These are phyloP conservation scores for Medicago lupulina DNA, from an alignment of 306 rosid genomes.

Conservation along the genomic window DNA sequence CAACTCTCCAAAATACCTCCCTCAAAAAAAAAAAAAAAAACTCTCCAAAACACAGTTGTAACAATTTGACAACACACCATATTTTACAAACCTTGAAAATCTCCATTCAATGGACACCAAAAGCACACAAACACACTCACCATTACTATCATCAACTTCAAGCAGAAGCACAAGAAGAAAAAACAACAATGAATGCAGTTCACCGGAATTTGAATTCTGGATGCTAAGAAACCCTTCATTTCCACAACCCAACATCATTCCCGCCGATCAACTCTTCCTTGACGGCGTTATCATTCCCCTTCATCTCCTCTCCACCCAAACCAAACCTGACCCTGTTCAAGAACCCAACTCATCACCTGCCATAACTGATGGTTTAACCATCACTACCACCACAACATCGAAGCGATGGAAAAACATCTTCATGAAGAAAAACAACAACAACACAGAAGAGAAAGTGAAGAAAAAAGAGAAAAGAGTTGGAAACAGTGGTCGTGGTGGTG, in stretches of 20 bases:
- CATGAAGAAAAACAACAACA: conserved; percentile 53
- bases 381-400: conserved; percentile 49
- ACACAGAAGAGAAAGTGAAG: conserved; percentile 46
- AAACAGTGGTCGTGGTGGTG: conserved; percentile 1
- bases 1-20: no score
- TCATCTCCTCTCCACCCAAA: conserved; percentile 43
- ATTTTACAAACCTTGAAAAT: no score
- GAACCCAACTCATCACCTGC: conserved; percentile 44
- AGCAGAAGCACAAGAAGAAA: not conserved
- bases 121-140: conserved; percentile 35
- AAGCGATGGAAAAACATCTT: conserved; percentile 88
- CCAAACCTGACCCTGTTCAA: not conserved
- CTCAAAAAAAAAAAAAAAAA: no score
- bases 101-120: conserved; percentile 48
- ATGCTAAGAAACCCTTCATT: conserved; percentile 77
- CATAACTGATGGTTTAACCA: not conserved
- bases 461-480: conserved; percentile 62
- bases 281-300: conserved; percentile 87
- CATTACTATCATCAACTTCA: not conserved
- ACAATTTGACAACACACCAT: no score
- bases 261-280: conserved; percentile 84
- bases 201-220: conserved; percentile 99
- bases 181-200: conserved; percentile 39
- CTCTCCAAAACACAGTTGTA: no score
- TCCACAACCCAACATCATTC: conserved; percentile 65